Evolutionary conservation across 805 yeast species (phyloP).

Genomic region (Candida sonorensis): DNA sequence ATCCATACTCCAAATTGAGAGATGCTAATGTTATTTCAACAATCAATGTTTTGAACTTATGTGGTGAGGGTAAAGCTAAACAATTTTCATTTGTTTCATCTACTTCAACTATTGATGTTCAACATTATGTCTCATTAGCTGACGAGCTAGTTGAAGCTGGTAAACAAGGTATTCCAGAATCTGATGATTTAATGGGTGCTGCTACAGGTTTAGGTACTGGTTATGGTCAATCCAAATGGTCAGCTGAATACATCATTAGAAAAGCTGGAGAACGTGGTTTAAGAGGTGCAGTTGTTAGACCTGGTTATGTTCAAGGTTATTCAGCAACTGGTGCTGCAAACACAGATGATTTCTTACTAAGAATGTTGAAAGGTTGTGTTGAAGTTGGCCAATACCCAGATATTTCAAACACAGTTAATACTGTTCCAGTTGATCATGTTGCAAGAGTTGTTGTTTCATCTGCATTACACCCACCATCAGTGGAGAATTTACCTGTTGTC

Average conservation of each 20-base stretch:
- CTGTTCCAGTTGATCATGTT: slow-evolving; percentile 98
- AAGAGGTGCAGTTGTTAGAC: slow-evolving; percentile 84
- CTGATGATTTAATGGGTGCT: slow-evolving; percentile 80
- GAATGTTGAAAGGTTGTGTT: slow-evolving; percentile 92
- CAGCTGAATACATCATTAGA: slow-evolving; percentile 84
- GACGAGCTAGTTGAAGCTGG: slow-evolving; percentile 64
- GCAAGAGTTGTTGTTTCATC: slow-evolving; percentile 85
- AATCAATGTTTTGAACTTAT: slow-evolving; percentile 71
- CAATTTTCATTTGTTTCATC: slow-evolving; percentile 89
- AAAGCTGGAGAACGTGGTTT: slow-evolving; percentile 85
- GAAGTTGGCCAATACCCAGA: slow-evolving; percentile 84
- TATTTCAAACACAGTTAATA: slow-evolving; percentile 81
- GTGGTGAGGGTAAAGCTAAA: slow-evolving; percentile 77
- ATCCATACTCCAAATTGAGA: slow-evolving; percentile 83
- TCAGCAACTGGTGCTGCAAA: slow-evolving; percentile 80
- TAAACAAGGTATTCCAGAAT: slow-evolving; percentile 66
- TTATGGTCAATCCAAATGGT: slow-evolving; percentile 98
- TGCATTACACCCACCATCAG: slow-evolving; percentile 65
- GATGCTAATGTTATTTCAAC: slow-evolving; percentile 92
- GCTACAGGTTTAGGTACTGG: slow-evolving; percentile 80
- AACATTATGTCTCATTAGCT: slow-evolving; percentile 69
- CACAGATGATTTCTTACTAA: slow-evolving; percentile 91
- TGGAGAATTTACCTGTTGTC: slow-evolving; percentile 53
- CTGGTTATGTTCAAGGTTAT: slow-evolving; percentile 93
- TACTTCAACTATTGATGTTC: slow-evolving; percentile 86